Evolutionary conservation across 1,139 yeast species (phyloP).

Genomic region (Taiozyma sp.): DNA sequence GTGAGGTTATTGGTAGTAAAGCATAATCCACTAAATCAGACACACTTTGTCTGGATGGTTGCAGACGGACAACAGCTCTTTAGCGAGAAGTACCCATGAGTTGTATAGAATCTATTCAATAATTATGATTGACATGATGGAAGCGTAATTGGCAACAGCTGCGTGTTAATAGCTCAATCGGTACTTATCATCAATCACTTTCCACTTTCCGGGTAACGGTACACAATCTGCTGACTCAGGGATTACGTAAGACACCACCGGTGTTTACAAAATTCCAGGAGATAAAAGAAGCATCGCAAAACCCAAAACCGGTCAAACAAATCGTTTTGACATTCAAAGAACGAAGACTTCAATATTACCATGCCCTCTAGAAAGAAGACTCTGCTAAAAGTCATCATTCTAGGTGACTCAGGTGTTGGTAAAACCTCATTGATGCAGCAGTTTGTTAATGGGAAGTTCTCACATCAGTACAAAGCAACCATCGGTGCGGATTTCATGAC

Average conservation of each 20-base stretch:
- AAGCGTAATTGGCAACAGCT: background rate
- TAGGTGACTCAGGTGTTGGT: slow-evolving; percentile 98
- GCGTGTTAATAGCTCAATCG: background rate
- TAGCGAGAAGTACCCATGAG: background rate
- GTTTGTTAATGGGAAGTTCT: slow-evolving; percentile 91
- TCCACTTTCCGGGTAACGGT: background rate
- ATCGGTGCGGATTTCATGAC: slow-evolving; percentile 97
- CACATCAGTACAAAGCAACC: slow-evolving; percentile 95
- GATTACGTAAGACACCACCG: background rate
- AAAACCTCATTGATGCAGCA: slow-evolving; percentile 96
- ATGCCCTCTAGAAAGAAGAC: slow-evolving; percentile 87
- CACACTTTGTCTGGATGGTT: no score
- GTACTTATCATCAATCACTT: no score
- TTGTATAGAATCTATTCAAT: background rate
- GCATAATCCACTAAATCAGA: no score
- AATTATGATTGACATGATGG: background rate
- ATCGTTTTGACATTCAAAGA: background rate
- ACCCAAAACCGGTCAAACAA: background rate
- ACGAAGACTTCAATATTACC: slow-evolving; percentile 32
- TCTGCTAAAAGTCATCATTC: slow-evolving; percentile 84
- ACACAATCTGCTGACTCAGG: background rate
- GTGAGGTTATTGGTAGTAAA: no score
- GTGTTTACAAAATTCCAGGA: background rate
- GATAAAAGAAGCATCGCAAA: background rate
- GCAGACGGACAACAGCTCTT: no score